Evolutionary conservation across 2,329 filamentous ascomycete species (phyloP).

Genomic region (Biscogniauxia marginata): DNA sequence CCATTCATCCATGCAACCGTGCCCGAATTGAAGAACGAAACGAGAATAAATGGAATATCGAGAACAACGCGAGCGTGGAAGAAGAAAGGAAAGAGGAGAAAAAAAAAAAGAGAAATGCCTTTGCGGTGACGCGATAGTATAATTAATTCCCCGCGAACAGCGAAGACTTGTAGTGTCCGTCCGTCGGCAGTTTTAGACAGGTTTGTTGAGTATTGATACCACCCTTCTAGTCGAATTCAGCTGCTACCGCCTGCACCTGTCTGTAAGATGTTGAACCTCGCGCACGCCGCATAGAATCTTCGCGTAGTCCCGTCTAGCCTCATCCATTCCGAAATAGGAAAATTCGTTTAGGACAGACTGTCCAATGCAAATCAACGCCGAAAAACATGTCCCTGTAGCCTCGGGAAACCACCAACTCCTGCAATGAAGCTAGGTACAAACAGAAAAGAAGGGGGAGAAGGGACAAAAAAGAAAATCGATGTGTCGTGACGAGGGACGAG

Average conservation of each 20-base stretch:
- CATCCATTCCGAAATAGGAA: background rate
- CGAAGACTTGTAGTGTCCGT: background rate
- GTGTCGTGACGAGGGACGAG: background rate
- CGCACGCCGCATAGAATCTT: background rate
- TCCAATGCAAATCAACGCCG: background rate
- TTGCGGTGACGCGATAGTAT: conserved; percentile 21
- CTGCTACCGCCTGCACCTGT: background rate
- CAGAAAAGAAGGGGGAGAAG: background rate
- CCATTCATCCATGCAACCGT: background rate
- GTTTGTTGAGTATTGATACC: background rate
- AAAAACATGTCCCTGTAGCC: background rate
- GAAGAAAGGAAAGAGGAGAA: background rate
- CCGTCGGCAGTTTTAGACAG: background rate
- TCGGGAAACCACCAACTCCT: background rate
- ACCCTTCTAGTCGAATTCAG: background rate
- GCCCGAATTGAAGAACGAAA: conserved; percentile 1
- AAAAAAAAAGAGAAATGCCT: conserved; percentile 11
- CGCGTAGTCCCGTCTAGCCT: background rate
- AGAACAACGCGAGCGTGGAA: background rate
- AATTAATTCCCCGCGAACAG: conserved; percentile 3
- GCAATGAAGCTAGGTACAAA: background rate
- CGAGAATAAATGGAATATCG: background rate
- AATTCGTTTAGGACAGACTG: background rate
- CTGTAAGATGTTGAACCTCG: background rate
- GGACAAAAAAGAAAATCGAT: background rate